Percentiles rank a stretch among this genome's conserved stretches.
Evolutionary conservation across 2,329 filamentous ascomycete species (phyloP).

Genomic region (Colletotrichum sublineola): DNA sequence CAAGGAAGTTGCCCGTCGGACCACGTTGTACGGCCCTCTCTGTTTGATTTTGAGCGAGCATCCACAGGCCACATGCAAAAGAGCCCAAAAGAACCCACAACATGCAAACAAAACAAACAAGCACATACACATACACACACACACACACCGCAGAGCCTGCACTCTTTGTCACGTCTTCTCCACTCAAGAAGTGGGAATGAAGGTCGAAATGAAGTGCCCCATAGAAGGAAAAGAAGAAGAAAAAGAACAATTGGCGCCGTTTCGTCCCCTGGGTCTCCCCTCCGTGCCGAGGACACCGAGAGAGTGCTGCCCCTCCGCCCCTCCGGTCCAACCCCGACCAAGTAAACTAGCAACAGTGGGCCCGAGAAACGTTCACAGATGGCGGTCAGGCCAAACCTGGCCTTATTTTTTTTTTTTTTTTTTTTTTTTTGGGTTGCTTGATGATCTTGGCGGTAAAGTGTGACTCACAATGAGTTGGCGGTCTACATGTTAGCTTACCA

Average conservation of each 20-base stretch:
- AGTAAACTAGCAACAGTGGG: neutral
- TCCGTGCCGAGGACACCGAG: slow-evolving; percentile 32
- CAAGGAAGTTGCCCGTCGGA: slow-evolving; percentile 4
- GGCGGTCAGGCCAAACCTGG: slow-evolving; percentile 27
- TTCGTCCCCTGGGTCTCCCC: slow-evolving; percentile 3
- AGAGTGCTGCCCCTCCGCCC: neutral
- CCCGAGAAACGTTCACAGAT: slow-evolving; percentile 8
- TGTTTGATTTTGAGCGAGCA: neutral
- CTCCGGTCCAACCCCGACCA: slow-evolving; percentile 15
- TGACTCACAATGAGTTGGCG: slow-evolving; percentile 39
- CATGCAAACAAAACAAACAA: neutral
- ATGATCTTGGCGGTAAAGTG: neutral
- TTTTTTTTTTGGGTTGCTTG: neutral
- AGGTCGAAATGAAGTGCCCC: neutral
- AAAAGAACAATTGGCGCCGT: neutral
- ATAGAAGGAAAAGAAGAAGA: neutral
- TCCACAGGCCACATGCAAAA: neutral
- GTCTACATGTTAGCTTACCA: neutral
- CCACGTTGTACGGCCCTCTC: slow-evolving; percentile 4
- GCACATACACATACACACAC: too few species aligned
- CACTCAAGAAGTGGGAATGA: neutral
- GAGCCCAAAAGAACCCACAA: neutral
- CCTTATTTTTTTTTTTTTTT: too few species aligned
- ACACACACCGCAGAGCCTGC: neutral
- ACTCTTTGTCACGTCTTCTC: neutral